phyloP scores from a whole-genome alignment of 192 early-diverging fungal species.

The Podila clonocystis region DNA sequence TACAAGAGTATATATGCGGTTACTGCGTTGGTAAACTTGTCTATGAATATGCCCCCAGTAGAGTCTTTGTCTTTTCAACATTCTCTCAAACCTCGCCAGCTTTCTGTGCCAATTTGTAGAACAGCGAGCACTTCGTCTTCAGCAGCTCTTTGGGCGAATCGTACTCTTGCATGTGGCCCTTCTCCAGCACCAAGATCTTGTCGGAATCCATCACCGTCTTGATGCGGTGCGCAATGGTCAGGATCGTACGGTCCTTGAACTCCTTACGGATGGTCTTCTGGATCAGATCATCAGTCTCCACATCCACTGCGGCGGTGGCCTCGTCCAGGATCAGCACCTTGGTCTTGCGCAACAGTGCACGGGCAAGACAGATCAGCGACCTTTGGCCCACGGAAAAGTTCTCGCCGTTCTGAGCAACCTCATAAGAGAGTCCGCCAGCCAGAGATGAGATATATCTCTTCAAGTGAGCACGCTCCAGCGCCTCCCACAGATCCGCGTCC shows the following conservation, averaged over 20 bases:
- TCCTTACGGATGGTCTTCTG: conserved; percentile 58
- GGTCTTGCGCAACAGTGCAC: no score
- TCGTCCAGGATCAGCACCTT: conserved; percentile 89
- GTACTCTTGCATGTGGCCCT: conserved; percentile 51
- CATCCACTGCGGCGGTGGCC: conserved; percentile 77
- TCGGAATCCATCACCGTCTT: conserved; percentile 58
- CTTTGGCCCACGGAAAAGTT: conserved; percentile 57
- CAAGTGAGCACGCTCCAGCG: conserved; percentile 80
- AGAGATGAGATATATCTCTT: conserved; percentile 31
- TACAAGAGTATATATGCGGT: no score
- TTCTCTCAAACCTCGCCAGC: conserved; percentile 20
- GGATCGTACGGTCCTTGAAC: conserved; percentile 57
- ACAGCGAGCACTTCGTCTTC: conserved; percentile 27
- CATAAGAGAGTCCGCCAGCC: conserved; percentile 66
- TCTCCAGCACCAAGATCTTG: conserved; percentile 56
- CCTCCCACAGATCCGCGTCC: conserved; percentile 80
- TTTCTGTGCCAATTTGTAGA: conserved; percentile 30
- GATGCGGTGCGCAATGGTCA: conserved; percentile 70
- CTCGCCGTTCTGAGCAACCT: conserved; percentile 82
- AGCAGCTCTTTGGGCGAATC: conserved; percentile 25
- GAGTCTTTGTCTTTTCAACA: background rate
- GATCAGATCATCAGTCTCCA: conserved; percentile 54
- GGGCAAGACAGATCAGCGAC: background rate
- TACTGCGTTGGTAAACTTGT: no score
- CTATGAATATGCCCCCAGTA: background rate